Base-by-base conservation (phyloP, 371 early-diverging fungal genomes). In the Spraguea lophii region DNA sequence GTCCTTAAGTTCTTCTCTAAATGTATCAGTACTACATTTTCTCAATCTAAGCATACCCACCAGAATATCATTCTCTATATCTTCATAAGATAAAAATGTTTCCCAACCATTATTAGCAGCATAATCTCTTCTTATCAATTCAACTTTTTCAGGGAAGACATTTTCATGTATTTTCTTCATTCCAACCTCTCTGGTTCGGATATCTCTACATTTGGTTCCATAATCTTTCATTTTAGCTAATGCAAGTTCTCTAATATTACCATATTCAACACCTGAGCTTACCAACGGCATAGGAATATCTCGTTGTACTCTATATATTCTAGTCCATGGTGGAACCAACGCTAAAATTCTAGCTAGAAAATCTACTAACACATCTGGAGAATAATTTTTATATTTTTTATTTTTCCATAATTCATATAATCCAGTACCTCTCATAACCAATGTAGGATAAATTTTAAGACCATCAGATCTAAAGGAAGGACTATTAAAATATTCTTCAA, bases 231-330 rank as follows among this genome's bases (percentile, higher is more conserved):
- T 90, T 47, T 93, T 78, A 56, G 84, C 77, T 48, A 95, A 71
- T 0, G 93, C 94, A 43, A 94, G 72, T 72, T 98, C 95, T 48
- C 99, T 76, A 57, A 98, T 67, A 62, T 98, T 94, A 46, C 97
- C 99, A 68, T 95, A 81, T 69, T 95, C 99, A 10, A 98, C 97
- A 51, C 99, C 99, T 3, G 90, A 87, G 9, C 88, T 86, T 30
- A 98, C 99, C 22, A 98, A 74, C 9, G 99, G 95, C 99, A 98
- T 98, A n/a, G 99, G 99, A 60, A 98, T 98, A 76, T 98, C 99
- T 70, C 88, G 78, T 70, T 98, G 97, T 7, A 98, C 92, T 59
- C 99, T 80, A 69, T 98, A 98, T 37, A 98, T 82, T 60, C 99
- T 82, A 0, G 89, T 94, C 99, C 99, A 98, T 54, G 99, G 99